These are phyloP conservation scores for Cerioporus squamosus DNA, from an alignment of 1,284 basidiomycete genomes.

Conservation along the genomic window DNA sequence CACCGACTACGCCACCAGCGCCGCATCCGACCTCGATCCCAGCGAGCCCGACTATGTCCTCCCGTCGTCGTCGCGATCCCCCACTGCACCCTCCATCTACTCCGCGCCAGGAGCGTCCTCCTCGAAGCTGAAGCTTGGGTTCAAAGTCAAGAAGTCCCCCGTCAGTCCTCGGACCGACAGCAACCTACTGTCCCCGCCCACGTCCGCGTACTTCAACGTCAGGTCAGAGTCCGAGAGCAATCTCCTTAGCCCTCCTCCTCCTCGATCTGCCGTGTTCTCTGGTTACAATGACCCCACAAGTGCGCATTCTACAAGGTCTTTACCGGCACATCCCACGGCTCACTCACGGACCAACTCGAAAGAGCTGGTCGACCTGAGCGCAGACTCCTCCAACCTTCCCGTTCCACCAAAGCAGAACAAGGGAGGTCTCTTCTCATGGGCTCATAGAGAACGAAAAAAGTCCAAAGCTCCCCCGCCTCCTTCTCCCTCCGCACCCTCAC, in stretches of 20 bases:
- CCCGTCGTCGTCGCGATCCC: constrained; percentile 21
- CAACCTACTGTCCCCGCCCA: constrained; percentile 27
- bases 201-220: constrained; percentile 33
- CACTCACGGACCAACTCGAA: constrained; percentile 21
- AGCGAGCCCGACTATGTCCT: constrained; percentile 36
- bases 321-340: constrained; percentile 46
- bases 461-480: constrained; percentile 39
- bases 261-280: constrained; percentile 59
- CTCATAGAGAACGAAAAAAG: constrained; percentile 46
- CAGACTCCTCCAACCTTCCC: constrained; percentile 21
- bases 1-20: constrained; percentile 20
- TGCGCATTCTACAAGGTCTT: constrained; percentile 61
- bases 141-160: constrained; percentile 34
- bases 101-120: constrained; percentile 33
- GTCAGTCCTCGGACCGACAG: constrained; percentile 23
- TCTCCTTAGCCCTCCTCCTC: constrained; percentile 50
- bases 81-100: constrained; percentile 30
- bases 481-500: constrained; percentile 19
- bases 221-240: constrained; percentile 43
- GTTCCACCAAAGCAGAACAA: constrained; percentile 38
- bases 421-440: constrained; percentile 39
- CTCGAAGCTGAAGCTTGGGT: constrained; percentile 41
- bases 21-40: constrained; percentile 26
- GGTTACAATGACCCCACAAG: constrained; percentile 50
- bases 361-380: constrained; percentile 27